Evolutionary conservation across 2,329 filamentous ascomycete genomes (phyloP), one percentile per base, ranked within the genome.

Genomic region (Purpureocillium lavendulum): DNA sequence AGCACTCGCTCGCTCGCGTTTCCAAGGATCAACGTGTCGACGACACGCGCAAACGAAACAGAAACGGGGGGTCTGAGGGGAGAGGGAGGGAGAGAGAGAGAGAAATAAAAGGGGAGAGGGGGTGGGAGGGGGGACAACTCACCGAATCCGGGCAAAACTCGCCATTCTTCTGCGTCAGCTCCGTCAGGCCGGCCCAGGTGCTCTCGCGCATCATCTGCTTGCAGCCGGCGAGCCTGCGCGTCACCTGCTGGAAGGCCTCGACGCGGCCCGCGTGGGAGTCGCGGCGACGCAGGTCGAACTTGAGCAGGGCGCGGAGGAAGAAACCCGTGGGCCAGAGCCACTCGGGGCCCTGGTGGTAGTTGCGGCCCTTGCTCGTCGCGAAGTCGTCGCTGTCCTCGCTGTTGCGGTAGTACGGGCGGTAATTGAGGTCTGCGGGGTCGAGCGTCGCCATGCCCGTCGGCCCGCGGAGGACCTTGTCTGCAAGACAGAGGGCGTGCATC

Each of bases 301-400:
- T 85, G 46, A 98, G 73, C 48, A 98, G 68, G 1, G 92, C 92
- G 36, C 94, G 81, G 16, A 96, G 71, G 71, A 95, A 98, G 69
- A 88, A 98, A 4, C 92, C 92, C 1, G 87, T 90, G 1, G 90
- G 94, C 92, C 92, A 98, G 17, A 96, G 67, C 92, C 92, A 98
- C 61, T 98, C 92, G 0, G 92, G 94, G 4, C 92, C 92, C 61
- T 97, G 90, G 61, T 98, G 92, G 65, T 98, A 98, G 64, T 97
- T 98, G 41, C 92, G 76, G 36, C 92, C 92, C 64, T 97, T 97
- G 51, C 84, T 80, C 0, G 90, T 97, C 10, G 86, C 77, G 55
- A 96, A 97, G 60, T 97, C 86, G 11, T 77, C 79, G 43, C 83
- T 90, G 62, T 98, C 92, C 55, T 97, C 90, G 49, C 83, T 85